phyloP scores from a whole-genome alignment of 1,139 yeast species.

The Candida labiduridarum region DNA sequence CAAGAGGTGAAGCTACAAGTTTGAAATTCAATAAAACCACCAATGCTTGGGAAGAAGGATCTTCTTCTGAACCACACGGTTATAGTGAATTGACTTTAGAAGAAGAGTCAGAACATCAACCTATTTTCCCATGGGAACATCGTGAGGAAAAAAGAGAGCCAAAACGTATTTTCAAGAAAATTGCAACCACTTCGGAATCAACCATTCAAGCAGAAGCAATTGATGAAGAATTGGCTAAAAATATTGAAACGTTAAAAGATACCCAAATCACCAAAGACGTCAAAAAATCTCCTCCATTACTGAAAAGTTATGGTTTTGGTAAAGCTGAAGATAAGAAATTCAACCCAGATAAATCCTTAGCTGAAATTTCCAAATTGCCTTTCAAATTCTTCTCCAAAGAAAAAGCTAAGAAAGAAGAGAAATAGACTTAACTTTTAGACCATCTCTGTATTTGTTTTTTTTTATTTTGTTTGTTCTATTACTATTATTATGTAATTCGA shows the following conservation, averaged over 20 bases:
- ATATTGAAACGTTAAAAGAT: constrained; percentile 13
- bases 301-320: constrained; percentile 15
- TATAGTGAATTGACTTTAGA: constrained; percentile 2
- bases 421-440: neutral
- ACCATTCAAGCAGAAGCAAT: constrained; percentile 15
- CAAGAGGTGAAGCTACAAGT: constrained; percentile 39
- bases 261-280: constrained; percentile 8
- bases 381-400: constrained; percentile 24
- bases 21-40: constrained; percentile 31
- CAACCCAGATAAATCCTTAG: constrained; percentile 29
- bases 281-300: constrained; percentile 10
- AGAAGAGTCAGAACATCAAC: constrained; percentile 12
- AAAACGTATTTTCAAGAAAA: constrained; percentile 18
- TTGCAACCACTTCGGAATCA: constrained; percentile 20
- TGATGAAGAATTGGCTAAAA: constrained; percentile 11
- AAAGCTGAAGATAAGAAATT: constrained; percentile 15
- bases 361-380: constrained; percentile 28
- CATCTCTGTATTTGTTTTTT: neutral
- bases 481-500: neutral
- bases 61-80: neutral
- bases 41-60: constrained; percentile 29
- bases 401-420: constrained; percentile 16
- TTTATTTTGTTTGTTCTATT: neutral
- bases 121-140: constrained; percentile 52
- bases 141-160: constrained; percentile 17